Conservation (phyloP, 805 yeast genomes). For the Barnettozyma salicaria region DNA sequence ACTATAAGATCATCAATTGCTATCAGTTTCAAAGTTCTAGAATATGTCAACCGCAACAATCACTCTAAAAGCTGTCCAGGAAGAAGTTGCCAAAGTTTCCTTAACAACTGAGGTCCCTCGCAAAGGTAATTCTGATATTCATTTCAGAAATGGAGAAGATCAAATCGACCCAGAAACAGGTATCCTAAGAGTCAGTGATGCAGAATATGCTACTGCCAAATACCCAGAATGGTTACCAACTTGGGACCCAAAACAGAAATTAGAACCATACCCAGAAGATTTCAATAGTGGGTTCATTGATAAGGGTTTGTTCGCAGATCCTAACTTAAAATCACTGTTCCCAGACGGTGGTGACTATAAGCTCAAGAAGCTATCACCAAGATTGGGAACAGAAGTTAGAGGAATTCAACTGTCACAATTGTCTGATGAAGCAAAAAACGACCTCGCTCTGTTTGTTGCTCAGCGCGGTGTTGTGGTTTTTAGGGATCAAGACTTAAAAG, state of each 20-base stretch:
- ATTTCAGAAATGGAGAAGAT: slow-evolving; percentile 47
- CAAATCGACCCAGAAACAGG: slow-evolving; percentile 41
- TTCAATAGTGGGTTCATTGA: slow-evolving; percentile 45
- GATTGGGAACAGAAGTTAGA: slow-evolving; percentile 56
- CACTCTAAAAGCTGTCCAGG: slow-evolving; percentile 11
- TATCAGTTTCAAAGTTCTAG: neutral
- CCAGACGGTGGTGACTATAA: slow-evolving; percentile 29
- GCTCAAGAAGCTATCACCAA: slow-evolving; percentile 51
- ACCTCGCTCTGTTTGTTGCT: slow-evolving; percentile 61
- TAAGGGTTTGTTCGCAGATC: slow-evolving; percentile 64
- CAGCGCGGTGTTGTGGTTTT: slow-evolving; percentile 64
- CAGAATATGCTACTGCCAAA: slow-evolving; percentile 29
- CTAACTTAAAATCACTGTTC: slow-evolving; percentile 45
- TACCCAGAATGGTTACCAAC: slow-evolving; percentile 61
- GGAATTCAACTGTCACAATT: slow-evolving; percentile 57
- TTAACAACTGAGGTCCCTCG: slow-evolving; percentile 8
- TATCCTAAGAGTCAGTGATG: slow-evolving; percentile 38
- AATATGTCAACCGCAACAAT: slow-evolving; percentile 12
- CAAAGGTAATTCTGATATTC: slow-evolving; percentile 31
- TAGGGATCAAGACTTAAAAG: slow-evolving; percentile 59
- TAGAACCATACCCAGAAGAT: slow-evolving; percentile 42
- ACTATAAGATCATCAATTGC: no score
- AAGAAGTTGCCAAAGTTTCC: neutral
- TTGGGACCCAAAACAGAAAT: slow-evolving; percentile 57
- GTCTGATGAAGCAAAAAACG: slow-evolving; percentile 52